phyloP scores from a whole-genome alignment of 768 basidiomycete species.

The Podaxis rugospora region DNA sequence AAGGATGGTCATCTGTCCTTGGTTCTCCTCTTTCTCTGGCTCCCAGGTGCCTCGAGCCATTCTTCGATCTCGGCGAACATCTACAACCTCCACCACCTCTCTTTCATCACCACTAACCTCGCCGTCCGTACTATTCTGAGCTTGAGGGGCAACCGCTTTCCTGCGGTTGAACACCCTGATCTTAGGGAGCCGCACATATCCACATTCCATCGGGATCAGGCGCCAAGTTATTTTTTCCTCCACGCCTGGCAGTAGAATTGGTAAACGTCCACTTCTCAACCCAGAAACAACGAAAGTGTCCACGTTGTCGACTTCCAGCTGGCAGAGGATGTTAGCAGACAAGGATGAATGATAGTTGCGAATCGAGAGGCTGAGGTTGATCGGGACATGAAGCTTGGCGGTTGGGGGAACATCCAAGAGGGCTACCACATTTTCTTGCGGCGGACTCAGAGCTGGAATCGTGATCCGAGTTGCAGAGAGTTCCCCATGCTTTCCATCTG shows the following conservation, averaged over 20 bases:
- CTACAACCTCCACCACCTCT: constrained; percentile 48
- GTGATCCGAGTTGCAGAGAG: constrained; percentile 44
- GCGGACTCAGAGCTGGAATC: constrained; percentile 61
- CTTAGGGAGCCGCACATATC: constrained; percentile 55
- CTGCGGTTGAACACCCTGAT: constrained; percentile 57
- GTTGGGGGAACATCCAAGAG: constrained; percentile 58
- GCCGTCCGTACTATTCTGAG: constrained; percentile 33
- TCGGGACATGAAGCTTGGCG: constrained; percentile 59
- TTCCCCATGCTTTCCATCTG: constrained; percentile 39
- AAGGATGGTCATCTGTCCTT: constrained; percentile 25
- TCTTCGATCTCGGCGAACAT: constrained; percentile 40
- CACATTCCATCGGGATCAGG: constrained; percentile 72
- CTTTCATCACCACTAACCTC: constrained; percentile 42
- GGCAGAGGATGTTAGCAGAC: constrained; percentile 66
- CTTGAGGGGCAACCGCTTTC: constrained; percentile 23
- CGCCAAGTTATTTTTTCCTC: constrained; percentile 67
- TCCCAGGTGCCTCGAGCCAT: background rate
- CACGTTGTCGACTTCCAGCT: constrained; percentile 61
- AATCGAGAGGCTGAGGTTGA: constrained; percentile 50
- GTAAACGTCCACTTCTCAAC: constrained; percentile 57
- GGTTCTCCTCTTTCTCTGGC: background rate
- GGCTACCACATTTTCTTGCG: constrained; percentile 60
- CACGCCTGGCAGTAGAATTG: constrained; percentile 68
- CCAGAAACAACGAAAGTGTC: constrained; percentile 86
- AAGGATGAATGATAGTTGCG: constrained; percentile 63